Conservation (phyloP, 192 early-diverging fungal species). For the Chytriomyces confervae region DNA sequence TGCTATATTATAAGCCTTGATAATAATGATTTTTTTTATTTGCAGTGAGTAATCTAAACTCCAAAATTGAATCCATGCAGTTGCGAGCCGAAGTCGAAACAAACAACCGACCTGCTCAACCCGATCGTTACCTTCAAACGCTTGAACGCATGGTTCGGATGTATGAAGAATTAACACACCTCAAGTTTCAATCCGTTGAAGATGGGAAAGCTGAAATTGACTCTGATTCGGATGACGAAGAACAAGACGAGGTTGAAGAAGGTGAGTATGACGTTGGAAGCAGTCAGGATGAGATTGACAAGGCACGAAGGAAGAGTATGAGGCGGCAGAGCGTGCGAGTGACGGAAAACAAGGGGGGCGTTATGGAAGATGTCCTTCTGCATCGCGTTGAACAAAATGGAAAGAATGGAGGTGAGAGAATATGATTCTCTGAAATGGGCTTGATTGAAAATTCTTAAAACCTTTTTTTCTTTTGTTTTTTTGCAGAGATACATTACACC, state of each 20-base stretch:
- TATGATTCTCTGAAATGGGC: neutral
- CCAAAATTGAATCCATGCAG: conserved; percentile 19
- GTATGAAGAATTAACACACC: conserved; percentile 46
- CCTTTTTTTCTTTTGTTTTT: neutral
- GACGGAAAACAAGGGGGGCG: neutral
- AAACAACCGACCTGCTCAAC: conserved; percentile 21
- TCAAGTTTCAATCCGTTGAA: conserved; percentile 45
- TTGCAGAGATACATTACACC: conserved; percentile 38
- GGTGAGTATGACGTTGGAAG: neutral
- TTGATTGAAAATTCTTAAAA: neutral
- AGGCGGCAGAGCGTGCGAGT: conserved; percentile 14
- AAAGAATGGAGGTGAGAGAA: conserved; percentile 36
- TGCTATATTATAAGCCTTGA: neutral
- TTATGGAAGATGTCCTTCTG: conserved; percentile 27
- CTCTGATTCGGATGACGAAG: conserved; percentile 17
- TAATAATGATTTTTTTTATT: neutral
- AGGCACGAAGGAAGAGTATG: conserved; percentile 21
- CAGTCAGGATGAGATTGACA: conserved; percentile 27
- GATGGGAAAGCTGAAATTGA: conserved; percentile 27
- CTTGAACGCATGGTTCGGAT: conserved; percentile 50
- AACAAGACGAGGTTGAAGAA: conserved; percentile 28
- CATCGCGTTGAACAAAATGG: conserved; percentile 41
- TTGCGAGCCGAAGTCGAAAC: neutral
- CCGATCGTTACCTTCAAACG: conserved; percentile 40
- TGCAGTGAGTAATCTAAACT: conserved; percentile 19